Evolutionary conservation across 495 filamentous ascomycete genomes (phyloP), one percentile per base, ranked within the genome.

Genomic region (Haplographium delicatum): DNA sequence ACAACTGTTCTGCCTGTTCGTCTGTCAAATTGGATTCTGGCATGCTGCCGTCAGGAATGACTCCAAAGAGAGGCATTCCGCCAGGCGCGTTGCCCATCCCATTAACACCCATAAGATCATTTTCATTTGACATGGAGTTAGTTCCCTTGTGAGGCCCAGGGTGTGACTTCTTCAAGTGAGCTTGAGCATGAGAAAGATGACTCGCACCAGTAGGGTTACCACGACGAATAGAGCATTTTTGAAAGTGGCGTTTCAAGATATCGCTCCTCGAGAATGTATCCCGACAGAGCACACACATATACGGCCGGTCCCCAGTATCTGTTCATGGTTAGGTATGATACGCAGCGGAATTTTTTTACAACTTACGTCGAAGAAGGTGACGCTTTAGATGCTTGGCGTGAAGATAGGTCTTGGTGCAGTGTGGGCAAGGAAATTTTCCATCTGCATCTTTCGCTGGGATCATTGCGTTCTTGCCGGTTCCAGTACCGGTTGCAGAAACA

Each of bases 181-280:
- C 86, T 67, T 90, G 85, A 34, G 93, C 85, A 69, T 95, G 87
- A 47, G 89, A 89, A 61, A 98, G 70, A 76, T 98, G 91, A 59
- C 82, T 93, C 49, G 84, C 86, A 48, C 89, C 90, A 19, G 86
- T 94, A 22, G 91, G 91, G 71, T 96, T 96, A 38, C 93, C 93
- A 56, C 93, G 82, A 56, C 93, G 82, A 44, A 95, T 83, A 25
- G 91, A 95, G 70, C 93, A 98, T 70, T 98, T 98, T 65, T 95
- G 88, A 67, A 98, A 98, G 68, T 98, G 93, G 51, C 93, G 85
- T 73, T 98, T 98, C 64, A 98, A 72, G 56, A 98, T 98, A 66
- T 98, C 93, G 72, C 88, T 95, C 63, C 93, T 83, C 22, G 91
- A 96, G 71, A 98, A 98, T n/a, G 88, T 96, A 68, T 98, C 93